phyloP scores from a whole-genome alignment of 768 basidiomycete genomes.

The Myochromella boudieri region DNA sequence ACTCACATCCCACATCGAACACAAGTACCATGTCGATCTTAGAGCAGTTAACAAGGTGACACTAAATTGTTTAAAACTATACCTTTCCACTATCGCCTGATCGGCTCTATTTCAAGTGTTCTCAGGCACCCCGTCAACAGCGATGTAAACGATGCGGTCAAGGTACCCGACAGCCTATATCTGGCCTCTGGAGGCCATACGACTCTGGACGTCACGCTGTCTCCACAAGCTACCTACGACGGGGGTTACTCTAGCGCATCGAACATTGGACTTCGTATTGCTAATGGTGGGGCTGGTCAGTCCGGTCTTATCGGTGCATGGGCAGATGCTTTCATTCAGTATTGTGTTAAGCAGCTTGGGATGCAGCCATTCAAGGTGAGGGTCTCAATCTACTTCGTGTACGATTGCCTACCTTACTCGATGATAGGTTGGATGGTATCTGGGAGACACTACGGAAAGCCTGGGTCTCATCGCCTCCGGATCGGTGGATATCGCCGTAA shows the following conservation, averaged over 20 bases:
- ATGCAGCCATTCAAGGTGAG: conserved; percentile 14
- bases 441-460: conserved; percentile 56
- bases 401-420: not conserved
- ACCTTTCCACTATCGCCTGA: no score
- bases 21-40: no score
- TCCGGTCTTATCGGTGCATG: conserved; percentile 19
- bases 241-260: conserved; percentile 11
- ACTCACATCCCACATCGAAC: no score
- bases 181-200: no score
- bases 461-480: conserved; percentile 40
- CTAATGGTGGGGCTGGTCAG: conserved; percentile 20
- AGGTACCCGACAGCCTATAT: no score
- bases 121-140: no score
- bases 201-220: no score
- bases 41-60: no score
- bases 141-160: no score
- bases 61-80: no score
- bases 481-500: conserved; percentile 48
- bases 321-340: conserved; percentile 18
- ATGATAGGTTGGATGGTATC: conserved; percentile 51
- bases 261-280: conserved; percentile 17
- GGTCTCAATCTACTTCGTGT: not conserved
- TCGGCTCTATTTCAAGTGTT: no score
- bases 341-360: conserved; percentile 9
- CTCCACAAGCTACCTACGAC: conserved; percentile 13